Conservation (phyloP, 352 stramenopile genomes). For the Globisporangium abappressorium region DNA sequence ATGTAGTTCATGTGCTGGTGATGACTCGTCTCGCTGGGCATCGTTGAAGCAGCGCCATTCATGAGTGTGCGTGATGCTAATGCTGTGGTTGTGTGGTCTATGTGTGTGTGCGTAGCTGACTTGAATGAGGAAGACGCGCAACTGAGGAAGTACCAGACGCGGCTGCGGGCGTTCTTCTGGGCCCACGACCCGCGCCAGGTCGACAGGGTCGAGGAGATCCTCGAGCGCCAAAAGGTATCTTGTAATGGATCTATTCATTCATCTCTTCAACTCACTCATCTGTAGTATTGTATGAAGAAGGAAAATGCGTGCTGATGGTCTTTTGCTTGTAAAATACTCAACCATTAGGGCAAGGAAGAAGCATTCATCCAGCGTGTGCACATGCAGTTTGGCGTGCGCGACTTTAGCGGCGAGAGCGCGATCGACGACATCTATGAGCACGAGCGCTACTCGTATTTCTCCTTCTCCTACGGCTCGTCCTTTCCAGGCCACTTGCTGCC, state of each 20-base stretch:
- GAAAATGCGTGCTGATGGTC: neutral
- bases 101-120: neutral
- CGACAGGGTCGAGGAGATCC: constrained; percentile 55
- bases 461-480: constrained; percentile 67
- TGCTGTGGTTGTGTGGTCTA: neutral
- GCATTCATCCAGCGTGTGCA: constrained; percentile 59
- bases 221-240: constrained; percentile 37
- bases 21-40: neutral
- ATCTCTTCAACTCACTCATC: neutral
- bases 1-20: neutral
- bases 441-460: constrained; percentile 78
- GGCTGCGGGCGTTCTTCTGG: constrained; percentile 69
- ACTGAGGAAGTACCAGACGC: constrained; percentile 25
- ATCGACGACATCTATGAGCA: constrained; percentile 81
- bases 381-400: constrained; percentile 58
- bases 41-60: neutral
- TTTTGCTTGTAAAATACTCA: neutral
- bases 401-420: constrained; percentile 62
- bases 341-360: constrained; percentile 49
- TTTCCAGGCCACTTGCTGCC: constrained; percentile 68
- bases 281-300: neutral
- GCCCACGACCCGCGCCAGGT: constrained; percentile 69
- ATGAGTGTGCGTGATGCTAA: neutral
- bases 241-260: neutral
- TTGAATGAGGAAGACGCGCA: constrained; percentile 18